Percentiles rank a stretch among this genome's conserved stretches.
These are phyloP conservation scores for Microcera coccophila DNA, from an alignment of 2,329 filamentous ascomycete species.

Conservation along the genomic window DNA sequence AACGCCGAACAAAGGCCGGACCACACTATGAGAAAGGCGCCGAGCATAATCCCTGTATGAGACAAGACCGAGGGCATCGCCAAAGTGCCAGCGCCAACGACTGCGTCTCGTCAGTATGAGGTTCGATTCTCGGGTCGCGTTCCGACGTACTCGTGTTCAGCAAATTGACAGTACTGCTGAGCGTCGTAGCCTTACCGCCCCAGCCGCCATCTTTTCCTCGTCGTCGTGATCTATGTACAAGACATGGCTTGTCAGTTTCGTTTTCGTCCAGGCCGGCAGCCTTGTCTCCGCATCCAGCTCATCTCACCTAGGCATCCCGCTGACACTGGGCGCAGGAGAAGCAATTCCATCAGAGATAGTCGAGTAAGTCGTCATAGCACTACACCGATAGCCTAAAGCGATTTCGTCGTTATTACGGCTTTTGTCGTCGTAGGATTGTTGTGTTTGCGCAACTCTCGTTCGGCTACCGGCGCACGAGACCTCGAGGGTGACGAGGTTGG, in stretches of 20 bases:
- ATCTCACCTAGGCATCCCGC: conserved; percentile 48
- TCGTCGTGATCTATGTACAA: conserved; percentile 50
- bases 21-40: conserved; percentile 82
- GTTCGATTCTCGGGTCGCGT: conserved; percentile 6
- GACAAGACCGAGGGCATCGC: conserved; percentile 95
- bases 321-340: conserved; percentile 37
- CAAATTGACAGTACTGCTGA: conserved; percentile 90
- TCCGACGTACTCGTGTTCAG: conserved; percentile 79
- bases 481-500: neutral
- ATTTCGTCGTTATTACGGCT: too few relatives aligned
- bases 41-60: conserved; percentile 89
- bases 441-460: neutral
- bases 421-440: neutral
- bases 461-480: neutral
- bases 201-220: conserved; percentile 66
- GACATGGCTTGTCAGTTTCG: conserved; percentile 12
- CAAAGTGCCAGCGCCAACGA: conserved; percentile 89
- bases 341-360: conserved; percentile 48
- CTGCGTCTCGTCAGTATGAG: conserved; percentile 41
- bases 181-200: conserved; percentile 75
- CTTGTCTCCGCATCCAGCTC: too few relatives aligned
- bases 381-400: too few relatives aligned
- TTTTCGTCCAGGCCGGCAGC: neutral
- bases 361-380: conserved; percentile 53
- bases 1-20: conserved; percentile 85